A percentile compares a stretch with the other conserved stretches of the same genome.
Conservation (phyloP, 2,329 filamentous ascomycete species). For the Diaporthe nobilis region DNA sequence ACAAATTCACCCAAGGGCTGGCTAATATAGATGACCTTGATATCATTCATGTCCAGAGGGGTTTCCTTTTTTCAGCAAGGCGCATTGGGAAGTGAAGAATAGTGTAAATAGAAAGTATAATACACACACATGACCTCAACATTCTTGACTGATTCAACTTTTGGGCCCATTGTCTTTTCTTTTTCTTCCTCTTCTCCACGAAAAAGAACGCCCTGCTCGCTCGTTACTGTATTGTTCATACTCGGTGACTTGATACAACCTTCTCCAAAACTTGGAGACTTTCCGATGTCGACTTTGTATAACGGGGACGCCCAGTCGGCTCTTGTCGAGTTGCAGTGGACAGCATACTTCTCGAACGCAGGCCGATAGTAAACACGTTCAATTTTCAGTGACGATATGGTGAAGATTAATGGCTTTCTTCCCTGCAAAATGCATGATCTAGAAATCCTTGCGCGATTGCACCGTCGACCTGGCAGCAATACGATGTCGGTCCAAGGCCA, state of each 20-base stretch:
- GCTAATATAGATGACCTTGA: neutral
- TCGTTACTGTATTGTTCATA: neutral
- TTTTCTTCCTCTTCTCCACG: neutral
- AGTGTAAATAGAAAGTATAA: neutral
- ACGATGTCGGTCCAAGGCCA: neutral
- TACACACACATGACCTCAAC: neutral
- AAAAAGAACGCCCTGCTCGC: neutral
- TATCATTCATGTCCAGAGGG: neutral
- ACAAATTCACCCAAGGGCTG: neutral
- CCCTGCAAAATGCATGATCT: neutral
- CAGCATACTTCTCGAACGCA: neutral
- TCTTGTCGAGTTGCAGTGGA: neutral
- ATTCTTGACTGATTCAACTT: neutral
- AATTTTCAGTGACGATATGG: neutral
- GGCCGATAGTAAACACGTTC: neutral
- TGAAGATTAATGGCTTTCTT: neutral
- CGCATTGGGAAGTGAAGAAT: neutral
- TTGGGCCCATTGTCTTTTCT: neutral
- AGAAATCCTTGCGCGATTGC: neutral
- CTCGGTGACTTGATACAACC: neutral
- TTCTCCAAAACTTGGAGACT: neutral
- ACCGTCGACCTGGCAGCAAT: neutral
- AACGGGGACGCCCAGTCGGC: neutral
- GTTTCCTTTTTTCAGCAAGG: neutral
- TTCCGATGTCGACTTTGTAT: neutral